phyloP scores from a whole-genome alignment of 2,329 filamentous ascomycete genomes.

The Fusarium liriodendri region DNA sequence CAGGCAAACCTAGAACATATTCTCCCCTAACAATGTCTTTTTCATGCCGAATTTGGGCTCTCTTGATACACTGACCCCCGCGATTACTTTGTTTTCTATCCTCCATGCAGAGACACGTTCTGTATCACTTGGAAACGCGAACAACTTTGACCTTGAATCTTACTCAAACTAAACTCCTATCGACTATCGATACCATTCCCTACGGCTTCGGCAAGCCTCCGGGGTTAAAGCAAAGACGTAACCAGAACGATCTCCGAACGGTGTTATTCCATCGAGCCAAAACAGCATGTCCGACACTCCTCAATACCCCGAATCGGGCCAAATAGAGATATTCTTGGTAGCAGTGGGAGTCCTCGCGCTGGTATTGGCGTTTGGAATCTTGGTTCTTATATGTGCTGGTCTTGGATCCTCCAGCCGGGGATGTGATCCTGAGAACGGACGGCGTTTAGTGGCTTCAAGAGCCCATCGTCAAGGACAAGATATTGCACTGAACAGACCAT shows the following conservation, averaged over 20 bases:
- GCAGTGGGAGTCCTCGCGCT: conserved; percentile 48
- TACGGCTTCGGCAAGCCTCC: not conserved
- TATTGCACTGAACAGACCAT: conserved; percentile 11
- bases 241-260: not conserved
- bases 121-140: conserved; percentile 13
- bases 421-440: conserved; percentile 30
- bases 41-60: not conserved
- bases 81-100: not conserved
- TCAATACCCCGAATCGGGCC: conserved; percentile 43
- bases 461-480: conserved; percentile 16
- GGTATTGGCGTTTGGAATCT: conserved; percentile 46
- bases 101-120: conserved; percentile 15
- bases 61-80: not conserved
- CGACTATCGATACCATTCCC: not conserved
- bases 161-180: not conserved
- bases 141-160: not conserved
- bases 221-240: conserved; percentile 6
- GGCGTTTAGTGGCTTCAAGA: conserved; percentile 33
- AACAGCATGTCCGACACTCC: conserved; percentile 39
- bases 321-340: conserved; percentile 50
- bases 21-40: not conserved
- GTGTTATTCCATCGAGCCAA: not conserved
- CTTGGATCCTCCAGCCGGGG: conserved; percentile 26
- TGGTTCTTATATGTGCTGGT: conserved; percentile 46
- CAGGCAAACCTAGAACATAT: not conserved